phyloP scores from a whole-genome alignment of 139 green algal species.

The Desmodesmus armatus region DNA sequence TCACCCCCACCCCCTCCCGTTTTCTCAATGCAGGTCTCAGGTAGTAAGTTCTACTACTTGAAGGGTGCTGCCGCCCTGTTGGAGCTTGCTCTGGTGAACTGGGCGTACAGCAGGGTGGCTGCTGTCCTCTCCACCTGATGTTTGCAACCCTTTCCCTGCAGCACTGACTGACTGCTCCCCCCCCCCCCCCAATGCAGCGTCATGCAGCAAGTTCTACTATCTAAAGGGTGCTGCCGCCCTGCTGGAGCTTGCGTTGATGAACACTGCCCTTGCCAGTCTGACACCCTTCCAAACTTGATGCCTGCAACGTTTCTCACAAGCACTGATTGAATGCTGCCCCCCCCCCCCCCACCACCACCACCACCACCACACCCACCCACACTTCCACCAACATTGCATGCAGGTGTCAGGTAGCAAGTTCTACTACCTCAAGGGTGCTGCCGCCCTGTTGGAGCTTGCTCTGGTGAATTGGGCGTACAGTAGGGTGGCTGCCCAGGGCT shows the following conservation, averaged over 20 bases:
- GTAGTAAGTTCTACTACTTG: slow-evolving; percentile 98
- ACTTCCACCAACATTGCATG: too few species aligned
- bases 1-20: too few species aligned
- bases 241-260: slow-evolving; percentile 97
- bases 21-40: slow-evolving; percentile 61
- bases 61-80: slow-evolving; percentile 90
- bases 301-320: too few species aligned
- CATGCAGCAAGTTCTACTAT: slow-evolving; percentile 98
- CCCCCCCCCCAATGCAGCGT: too few species aligned
- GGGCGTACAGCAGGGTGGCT: slow-evolving; percentile 75
- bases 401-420: slow-evolving; percentile 91
- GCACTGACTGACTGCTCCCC: too few species aligned
- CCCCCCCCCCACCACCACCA: too few species aligned
- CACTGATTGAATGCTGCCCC: too few species aligned
- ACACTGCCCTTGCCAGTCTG: too few species aligned
- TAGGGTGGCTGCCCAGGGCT: slow-evolving; percentile 78
- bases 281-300: too few species aligned
- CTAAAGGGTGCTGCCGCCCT: slow-evolving; percentile 90
- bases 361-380: too few species aligned
- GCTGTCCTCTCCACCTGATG: too few species aligned
- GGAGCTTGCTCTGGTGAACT: slow-evolving; percentile 97
- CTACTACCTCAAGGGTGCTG: slow-evolving; percentile 94
- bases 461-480: slow-evolving; percentile 91
- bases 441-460: slow-evolving; percentile 95
- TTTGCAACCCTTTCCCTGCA: too few species aligned